phyloP scores from a whole-genome alignment of 1,284 basidiomycete genomes.

The Sutorius eximius region DNA sequence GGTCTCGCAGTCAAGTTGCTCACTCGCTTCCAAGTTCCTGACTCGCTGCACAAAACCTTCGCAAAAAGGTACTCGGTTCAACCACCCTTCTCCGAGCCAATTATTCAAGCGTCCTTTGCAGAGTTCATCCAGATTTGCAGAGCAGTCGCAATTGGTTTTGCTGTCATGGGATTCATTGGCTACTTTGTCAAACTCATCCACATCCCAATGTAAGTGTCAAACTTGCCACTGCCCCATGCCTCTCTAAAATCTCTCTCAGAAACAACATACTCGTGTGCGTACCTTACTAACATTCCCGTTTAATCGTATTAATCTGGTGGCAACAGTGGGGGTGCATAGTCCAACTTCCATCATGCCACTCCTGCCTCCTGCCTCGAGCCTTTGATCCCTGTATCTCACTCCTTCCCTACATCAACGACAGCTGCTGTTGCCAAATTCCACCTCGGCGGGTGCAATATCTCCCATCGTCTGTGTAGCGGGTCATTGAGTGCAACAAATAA shows the following conservation, averaged over 20 bases:
- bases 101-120: constrained; percentile 36
- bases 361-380: constrained; percentile 2
- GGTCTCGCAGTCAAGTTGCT: background rate
- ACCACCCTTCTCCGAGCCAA: background rate
- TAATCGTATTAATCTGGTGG: constrained; percentile 9
- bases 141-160: constrained; percentile 93
- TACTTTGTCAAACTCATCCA: constrained; percentile 96
- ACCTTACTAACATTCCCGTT: background rate
- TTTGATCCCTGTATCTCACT: constrained; percentile 18
- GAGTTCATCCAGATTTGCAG: constrained; percentile 92
- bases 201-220: constrained; percentile 82
- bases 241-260: constrained; percentile 45
- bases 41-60: constrained; percentile 98
- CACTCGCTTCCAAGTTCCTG: constrained; percentile 67
- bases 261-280: constrained; percentile 95
- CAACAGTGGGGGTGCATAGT: constrained; percentile 67
- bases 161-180: constrained; percentile 97
- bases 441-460: background rate
- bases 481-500: background rate
- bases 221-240: background rate
- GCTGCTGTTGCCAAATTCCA: background rate
- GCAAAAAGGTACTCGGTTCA: constrained; percentile 71
- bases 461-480: background rate
- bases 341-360: constrained; percentile 6
- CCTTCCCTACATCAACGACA: constrained; percentile 12